A percentile compares a stretch with the other conserved stretches of the same genome.
Conservation (phyloP, 495 filamentous ascomycete genomes). For the Penicillium samsonianum region DNA sequence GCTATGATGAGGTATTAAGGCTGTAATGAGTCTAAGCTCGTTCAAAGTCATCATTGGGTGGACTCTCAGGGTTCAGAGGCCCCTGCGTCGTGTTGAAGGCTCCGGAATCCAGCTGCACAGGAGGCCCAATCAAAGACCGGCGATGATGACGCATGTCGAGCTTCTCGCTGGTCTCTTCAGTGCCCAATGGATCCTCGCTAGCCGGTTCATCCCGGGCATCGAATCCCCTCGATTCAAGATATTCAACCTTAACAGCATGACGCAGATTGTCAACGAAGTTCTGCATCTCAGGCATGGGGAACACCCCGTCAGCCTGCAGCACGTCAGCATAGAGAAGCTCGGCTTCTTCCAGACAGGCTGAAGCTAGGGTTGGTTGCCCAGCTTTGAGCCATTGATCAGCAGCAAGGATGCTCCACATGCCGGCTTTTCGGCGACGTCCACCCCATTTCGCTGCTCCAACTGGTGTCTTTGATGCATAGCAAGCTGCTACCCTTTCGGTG, state of each 20-base stretch:
- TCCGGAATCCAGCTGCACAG: conserved; percentile 39
- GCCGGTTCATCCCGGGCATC: conserved; percentile 36
- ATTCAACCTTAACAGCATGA: conserved; percentile 57
- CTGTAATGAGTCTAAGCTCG: conserved; percentile 36
- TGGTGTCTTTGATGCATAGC: conserved; percentile 73
- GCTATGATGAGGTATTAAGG: conserved; percentile 27
- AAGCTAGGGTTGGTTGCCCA: conserved; percentile 67
- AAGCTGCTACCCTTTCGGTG: conserved; percentile 79
- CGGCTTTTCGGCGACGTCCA: conserved; percentile 74
- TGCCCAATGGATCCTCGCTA: conserved; percentile 32
- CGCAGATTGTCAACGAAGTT: conserved; percentile 62
- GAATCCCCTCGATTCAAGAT: conserved; percentile 40
- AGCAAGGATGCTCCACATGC: conserved; percentile 83
- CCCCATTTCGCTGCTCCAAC: conserved; percentile 66
- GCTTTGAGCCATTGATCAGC: conserved; percentile 79
- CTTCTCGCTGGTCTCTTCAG: conserved; percentile 66
- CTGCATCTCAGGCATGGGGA: conserved; percentile 56
- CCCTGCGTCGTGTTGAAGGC: conserved; percentile 32
- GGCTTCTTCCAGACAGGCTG: conserved; percentile 70
- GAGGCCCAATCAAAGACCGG: conserved; percentile 41
- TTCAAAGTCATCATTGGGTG: conserved; percentile 55
- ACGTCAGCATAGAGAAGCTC: conserved; percentile 65
- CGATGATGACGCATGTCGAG: conserved; percentile 46
- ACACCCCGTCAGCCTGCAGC: conserved; percentile 56
- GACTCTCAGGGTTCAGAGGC: conserved; percentile 30